Evolutionary conservation across 306 rosid genomes (phyloP).

Genomic region (Pueraria montana): DNA sequence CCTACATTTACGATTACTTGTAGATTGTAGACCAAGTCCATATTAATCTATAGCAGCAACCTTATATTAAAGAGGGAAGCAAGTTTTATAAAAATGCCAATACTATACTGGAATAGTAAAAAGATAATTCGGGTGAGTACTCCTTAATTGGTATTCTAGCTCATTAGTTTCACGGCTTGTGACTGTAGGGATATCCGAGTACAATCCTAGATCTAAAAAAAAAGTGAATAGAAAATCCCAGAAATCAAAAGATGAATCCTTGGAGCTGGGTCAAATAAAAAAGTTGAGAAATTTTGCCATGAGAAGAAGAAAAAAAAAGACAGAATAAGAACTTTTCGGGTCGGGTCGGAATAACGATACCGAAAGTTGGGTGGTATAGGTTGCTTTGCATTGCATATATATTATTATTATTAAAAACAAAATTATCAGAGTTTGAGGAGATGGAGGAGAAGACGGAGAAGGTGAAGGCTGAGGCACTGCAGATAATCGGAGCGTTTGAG

Average conservation of each 20-base stretch:
- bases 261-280: no score
- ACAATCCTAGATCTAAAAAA: no score
- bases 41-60: neutral
- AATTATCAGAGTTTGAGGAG: neutral
- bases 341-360: neutral
- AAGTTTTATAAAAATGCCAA: no score
- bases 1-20: neutral
- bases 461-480: conserved; percentile 52
- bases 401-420: neutral
- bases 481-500: conserved; percentile 50
- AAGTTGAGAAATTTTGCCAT: neutral
- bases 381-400: no score
- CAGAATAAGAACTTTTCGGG: neutral
- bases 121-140: no score
- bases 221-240: no score
- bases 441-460: conserved; percentile 47
- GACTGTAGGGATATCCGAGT: no score
- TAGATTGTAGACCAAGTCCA: neutral
- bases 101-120: no score
- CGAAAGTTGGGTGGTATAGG: neutral
- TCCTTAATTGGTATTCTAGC: no score
- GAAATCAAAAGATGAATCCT: no score
- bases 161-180: no score
- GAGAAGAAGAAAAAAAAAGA: neutral
- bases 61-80: neutral